phyloP scores from a whole-genome alignment of 352 stramenopile genomes.

The Pythium vanterpoolii region DNA sequence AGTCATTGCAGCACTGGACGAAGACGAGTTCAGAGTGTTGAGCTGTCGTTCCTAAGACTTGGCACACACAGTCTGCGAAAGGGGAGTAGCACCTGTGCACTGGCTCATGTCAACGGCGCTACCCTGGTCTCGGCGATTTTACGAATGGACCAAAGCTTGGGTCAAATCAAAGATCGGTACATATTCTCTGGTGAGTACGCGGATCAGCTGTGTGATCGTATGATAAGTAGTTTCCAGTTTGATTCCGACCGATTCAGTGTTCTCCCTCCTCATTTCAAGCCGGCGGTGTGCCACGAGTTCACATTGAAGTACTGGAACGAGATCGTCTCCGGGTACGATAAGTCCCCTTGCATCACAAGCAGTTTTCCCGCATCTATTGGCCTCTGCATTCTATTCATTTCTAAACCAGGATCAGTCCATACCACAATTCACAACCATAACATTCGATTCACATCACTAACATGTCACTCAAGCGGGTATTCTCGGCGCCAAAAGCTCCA shows the following conservation, averaged over 20 bases:
- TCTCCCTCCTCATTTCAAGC: too few species aligned
- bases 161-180: slow-evolving; percentile 12
- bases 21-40: slow-evolving; percentile 1
- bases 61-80: slow-evolving; percentile 6
- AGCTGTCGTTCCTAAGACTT: slow-evolving; percentile 2
- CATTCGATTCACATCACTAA: not conserved
- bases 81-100: slow-evolving; percentile 13
- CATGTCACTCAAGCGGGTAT: slow-evolving; percentile 4
- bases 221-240: slow-evolving; percentile 9
- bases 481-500: not conserved
- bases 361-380: too few species aligned
- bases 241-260: too few species aligned
- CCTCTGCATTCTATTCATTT: too few species aligned
- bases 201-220: slow-evolving; percentile 14
- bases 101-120: slow-evolving; percentile 4
- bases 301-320: too few species aligned
- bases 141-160: slow-evolving; percentile 14
- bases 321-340: too few species aligned
- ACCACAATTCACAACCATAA: not conserved
- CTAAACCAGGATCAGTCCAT: not conserved
- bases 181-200: slow-evolving; percentile 7
- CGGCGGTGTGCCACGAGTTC: too few species aligned
- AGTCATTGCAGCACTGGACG: not conserved
- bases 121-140: slow-evolving; percentile 9
- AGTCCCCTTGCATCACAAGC: too few species aligned